Conservation (phyloP, 495 filamentous ascomycete species). For the Amphirosellinia nigrospora region DNA sequence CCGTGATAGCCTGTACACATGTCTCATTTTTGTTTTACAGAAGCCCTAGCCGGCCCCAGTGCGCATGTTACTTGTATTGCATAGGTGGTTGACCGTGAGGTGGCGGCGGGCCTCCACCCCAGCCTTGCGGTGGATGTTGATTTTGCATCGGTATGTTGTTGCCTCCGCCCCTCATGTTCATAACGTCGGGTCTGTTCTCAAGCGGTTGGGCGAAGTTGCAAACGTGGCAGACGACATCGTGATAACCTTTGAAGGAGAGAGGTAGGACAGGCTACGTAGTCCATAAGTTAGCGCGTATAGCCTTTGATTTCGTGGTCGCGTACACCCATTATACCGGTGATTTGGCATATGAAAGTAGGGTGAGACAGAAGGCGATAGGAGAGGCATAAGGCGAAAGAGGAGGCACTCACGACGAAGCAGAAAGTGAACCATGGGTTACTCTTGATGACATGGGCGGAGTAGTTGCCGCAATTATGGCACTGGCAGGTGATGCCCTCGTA, state of each 20-base stretch:
- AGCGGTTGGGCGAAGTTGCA: constrained; percentile 64
- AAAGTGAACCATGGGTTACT: constrained; percentile 64
- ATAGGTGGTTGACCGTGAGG: constrained; percentile 43
- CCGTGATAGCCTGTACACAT: not conserved
- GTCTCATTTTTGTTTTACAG: constrained; percentile 1
- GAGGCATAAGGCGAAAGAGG: too few relatives aligned
- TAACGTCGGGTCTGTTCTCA: constrained; percentile 57
- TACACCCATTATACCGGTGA: not conserved
- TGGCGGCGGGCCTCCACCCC: constrained; percentile 30
- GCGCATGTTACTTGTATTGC: constrained; percentile 37
- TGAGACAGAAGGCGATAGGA: too few relatives aligned
- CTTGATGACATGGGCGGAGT: constrained; percentile 56
- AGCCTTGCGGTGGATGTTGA: constrained; percentile 35
- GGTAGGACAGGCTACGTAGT: constrained; percentile 56
- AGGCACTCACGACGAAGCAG: constrained; percentile 58
- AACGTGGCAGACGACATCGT: constrained; percentile 59
- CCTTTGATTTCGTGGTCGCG: not conserved
- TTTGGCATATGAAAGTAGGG: not conserved
- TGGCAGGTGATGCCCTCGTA: constrained; percentile 60
- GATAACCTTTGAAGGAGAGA: constrained; percentile 60
- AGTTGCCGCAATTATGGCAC: constrained; percentile 65
- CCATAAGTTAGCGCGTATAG: constrained; percentile 22
- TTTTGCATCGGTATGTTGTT: constrained; percentile 52
- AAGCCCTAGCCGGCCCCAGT: too few relatives aligned
- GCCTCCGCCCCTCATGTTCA: constrained; percentile 50